These are phyloP conservation scores for Hypsizygus ulmarius DNA, from an alignment of 1,284 basidiomycete species.

Conservation along the genomic window DNA sequence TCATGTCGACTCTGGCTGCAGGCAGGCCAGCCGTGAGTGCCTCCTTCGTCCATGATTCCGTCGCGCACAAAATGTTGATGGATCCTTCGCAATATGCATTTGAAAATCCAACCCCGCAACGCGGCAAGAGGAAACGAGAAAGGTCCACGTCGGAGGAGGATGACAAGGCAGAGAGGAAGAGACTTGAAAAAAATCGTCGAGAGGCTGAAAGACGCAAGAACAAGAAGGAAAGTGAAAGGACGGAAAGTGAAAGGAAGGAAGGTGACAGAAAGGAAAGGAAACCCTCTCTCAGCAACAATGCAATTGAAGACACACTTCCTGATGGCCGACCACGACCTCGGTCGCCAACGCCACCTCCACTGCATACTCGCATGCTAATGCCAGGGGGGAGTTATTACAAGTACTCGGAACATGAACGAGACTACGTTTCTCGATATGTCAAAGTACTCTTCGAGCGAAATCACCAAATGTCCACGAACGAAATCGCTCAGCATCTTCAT, in stretches of 20 bases:
- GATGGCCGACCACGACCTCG: slow-evolving; percentile 15
- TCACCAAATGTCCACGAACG: slow-evolving; percentile 21
- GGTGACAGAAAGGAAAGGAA: slow-evolving; percentile 1
- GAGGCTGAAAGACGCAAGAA: slow-evolving; percentile 16
- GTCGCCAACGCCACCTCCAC: slow-evolving; percentile 47
- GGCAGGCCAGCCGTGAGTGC: slow-evolving; percentile 44
- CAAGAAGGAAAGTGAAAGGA: slow-evolving; percentile 8
- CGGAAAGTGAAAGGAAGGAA: neutral
- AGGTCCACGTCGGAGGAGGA: slow-evolving; percentile 8
- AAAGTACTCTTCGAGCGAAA: slow-evolving; percentile 31
- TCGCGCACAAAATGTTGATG: slow-evolving; percentile 43
- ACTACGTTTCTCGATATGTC: slow-evolving; percentile 38
- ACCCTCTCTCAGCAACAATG: slow-evolving; percentile 1
- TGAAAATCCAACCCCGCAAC: slow-evolving; percentile 17
- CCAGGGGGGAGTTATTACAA: slow-evolving; percentile 30
- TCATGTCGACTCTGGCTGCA: slow-evolving; percentile 35
- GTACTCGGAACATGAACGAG: slow-evolving; percentile 46
- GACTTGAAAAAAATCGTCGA: slow-evolving; percentile 21
- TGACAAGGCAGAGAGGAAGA: slow-evolving; percentile 12
- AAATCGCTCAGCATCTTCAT: slow-evolving; percentile 24
- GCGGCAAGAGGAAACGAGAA: slow-evolving; percentile 17
- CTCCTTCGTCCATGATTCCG: slow-evolving; percentile 55
- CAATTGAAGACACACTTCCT: neutral
- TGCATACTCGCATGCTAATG: slow-evolving; percentile 25
- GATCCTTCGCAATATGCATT: slow-evolving; percentile 41